Conservation (phyloP, 768 basidiomycete genomes). For the Boletus vermiculosoides region DNA sequence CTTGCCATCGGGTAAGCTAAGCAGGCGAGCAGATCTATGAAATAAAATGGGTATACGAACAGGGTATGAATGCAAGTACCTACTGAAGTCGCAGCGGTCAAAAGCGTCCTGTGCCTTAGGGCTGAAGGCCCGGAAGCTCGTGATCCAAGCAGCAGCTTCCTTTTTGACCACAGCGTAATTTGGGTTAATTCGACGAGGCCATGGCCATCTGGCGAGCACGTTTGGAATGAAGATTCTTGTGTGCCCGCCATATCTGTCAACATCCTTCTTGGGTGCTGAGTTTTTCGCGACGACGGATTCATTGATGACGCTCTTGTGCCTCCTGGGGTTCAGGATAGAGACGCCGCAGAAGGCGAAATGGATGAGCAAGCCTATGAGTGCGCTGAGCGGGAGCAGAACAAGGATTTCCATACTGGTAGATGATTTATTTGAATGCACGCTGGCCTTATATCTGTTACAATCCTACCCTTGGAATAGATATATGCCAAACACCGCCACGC, state of each 20-base stretch:
- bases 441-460: neutral
- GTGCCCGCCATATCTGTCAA: neutral
- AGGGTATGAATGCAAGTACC: neutral
- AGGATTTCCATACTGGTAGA: neutral
- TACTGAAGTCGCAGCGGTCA: constrained; percentile 11
- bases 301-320: neutral
- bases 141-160: constrained; percentile 9
- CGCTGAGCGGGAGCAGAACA: neutral
- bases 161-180: neutral
- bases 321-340: neutral
- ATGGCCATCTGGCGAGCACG: constrained; percentile 14
- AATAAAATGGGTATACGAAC: neutral
- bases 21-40: constrained; percentile 9
- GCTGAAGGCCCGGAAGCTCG: constrained; percentile 7
- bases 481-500: neutral
- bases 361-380: neutral
- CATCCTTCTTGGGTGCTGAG: neutral
- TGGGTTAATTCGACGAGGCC: constrained; percentile 11
- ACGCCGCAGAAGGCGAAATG: neutral
- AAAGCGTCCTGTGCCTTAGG: constrained; percentile 15
- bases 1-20: constrained; percentile 5
- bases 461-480: neutral
- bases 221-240: constrained; percentile 13
- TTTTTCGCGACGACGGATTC: too few species aligned
- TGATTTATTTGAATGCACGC: neutral